A percentile compares a stretch with the other conserved stretches of the same genome.
Conservation (phyloP, 2,329 filamentous ascomycete genomes). For the Xylariales sp. region DNA sequence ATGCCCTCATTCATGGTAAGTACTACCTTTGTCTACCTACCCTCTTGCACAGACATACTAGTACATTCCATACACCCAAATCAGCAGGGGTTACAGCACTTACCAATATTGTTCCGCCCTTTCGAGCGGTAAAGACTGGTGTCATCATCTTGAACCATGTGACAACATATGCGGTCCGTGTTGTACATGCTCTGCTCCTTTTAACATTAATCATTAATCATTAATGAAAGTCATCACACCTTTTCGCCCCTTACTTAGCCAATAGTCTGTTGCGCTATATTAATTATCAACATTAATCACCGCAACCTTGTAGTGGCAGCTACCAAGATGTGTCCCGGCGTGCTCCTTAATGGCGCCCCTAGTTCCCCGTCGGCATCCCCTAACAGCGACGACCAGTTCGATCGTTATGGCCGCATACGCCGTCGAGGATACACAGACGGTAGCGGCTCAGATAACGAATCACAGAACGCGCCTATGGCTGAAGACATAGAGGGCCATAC, state of each 20-base stretch:
- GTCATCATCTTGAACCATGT: not conserved
- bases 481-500: too few relatives aligned
- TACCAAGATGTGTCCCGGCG: conserved; percentile 21
- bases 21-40: not conserved
- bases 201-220: not conserved
- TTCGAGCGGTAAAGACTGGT: not conserved
- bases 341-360: not conserved
- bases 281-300: not conserved
- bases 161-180: not conserved
- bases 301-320: not conserved
- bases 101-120: conserved; percentile 11
- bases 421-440: not conserved
- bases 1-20: conserved; percentile 12
- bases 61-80: not conserved
- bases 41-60: not conserved
- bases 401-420: not conserved
- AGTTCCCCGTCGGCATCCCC: not conserved
- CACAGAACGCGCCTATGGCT: too few relatives aligned
- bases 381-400: not conserved
- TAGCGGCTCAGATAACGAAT: not conserved
- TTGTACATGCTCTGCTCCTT: conserved; percentile 3
- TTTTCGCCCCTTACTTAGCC: conserved; percentile 6
- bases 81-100: conserved; percentile 2
- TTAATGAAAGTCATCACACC: conserved; percentile 1
- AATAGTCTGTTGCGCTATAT: not conserved